Evolutionary conservation across 2,329 filamentous ascomycete genomes (phyloP), one percentile per base, ranked within the genome.

Genomic region (Penicillium sp.): DNA sequence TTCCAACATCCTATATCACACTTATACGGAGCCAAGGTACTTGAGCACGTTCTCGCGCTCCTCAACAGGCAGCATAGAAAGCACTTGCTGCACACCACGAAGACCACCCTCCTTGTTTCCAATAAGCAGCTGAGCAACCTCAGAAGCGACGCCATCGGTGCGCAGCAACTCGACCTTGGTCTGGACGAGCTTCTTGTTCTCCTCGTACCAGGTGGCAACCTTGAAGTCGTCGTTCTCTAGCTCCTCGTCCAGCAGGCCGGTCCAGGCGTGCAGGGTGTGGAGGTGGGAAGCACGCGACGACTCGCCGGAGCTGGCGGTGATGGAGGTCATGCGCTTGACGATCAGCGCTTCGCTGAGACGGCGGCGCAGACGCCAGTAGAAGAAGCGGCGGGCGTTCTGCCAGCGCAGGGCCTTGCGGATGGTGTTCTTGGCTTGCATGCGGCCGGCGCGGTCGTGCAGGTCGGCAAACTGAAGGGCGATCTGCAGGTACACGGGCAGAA

Each of bases 341-440:
- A 98, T 89, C 72, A 95, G 89, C 76, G 98, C 93, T 77, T 98
- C 93, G 74, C 95, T 97, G 68, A 98, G 81, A 75, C 93, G 84
- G 69, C 93, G 88, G 73, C 95, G 91, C 55, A 96, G 86, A 74
- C 93, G 92, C 93, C 95, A 98, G 87, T 97, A 98, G 81, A 98
- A 97, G 88, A 93, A 97, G 67, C 92, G 87, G 58, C 93, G 86
- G 8, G 92, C 86, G 63, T 95, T 87, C 69, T 82, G 79, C 93
- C 92, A 97, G 65, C 86, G 81, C 35, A 98, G 80, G 10, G 84
- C 76, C 63, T 88, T 82, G 56, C 93, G 89, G 65, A 98, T 95
- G 49, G 87, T 86, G 55, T 90, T 87, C 84, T 98, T 98, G 72
- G 93, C 93, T 78, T 95, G 83, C 93, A 98, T 98, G 74, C 93